Evolutionary conservation across 192 early-diverging fungal genomes (phyloP).

Genomic region (Chytriomyces sp.): DNA sequence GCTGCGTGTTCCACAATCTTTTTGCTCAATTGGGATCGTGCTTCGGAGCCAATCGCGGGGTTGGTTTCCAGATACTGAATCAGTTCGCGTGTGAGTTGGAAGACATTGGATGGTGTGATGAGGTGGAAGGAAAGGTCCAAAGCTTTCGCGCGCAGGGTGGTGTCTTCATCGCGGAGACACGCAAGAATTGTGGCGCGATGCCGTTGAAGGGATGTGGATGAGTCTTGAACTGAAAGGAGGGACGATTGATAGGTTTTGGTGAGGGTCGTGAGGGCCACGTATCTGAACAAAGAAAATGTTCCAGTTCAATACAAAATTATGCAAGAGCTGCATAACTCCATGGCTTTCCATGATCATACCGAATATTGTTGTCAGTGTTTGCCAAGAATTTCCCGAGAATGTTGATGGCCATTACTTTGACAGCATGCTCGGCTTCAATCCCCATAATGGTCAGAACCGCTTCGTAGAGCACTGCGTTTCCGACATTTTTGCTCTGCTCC

Average conservation of each 20-base stretch:
- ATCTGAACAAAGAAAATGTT: constrained; percentile 51
- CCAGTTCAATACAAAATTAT: neutral
- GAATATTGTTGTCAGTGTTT: constrained; percentile 96
- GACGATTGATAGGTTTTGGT: constrained; percentile 69
- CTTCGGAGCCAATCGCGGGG: constrained; percentile 82
- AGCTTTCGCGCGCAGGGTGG: constrained; percentile 94
- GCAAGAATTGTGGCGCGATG: constrained; percentile 95
- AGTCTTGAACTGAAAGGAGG: constrained; percentile 79
- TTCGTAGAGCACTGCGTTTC: constrained; percentile 97
- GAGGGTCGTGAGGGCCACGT: constrained; percentile 93
- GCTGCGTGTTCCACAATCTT: constrained; percentile 90
- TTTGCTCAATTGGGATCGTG: constrained; percentile 85
- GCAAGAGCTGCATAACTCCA: constrained; percentile 10
- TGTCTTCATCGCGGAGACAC: constrained; percentile 93
- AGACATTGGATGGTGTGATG: constrained; percentile 87
- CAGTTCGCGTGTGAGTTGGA: constrained; percentile 87
- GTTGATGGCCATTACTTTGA: constrained; percentile 95
- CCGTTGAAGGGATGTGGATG: constrained; percentile 92
- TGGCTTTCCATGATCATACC: constrained; percentile 54
- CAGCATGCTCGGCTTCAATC: constrained; percentile 84
- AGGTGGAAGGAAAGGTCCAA: constrained; percentile 94
- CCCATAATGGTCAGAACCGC: constrained; percentile 96
- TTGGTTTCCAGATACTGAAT: constrained; percentile 88
- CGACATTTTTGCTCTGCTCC: constrained; percentile 93
- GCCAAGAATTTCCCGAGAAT: constrained; percentile 95